phyloP scores from a whole-genome alignment of 106 monocot species.

The Dendrobium nobile region DNA sequence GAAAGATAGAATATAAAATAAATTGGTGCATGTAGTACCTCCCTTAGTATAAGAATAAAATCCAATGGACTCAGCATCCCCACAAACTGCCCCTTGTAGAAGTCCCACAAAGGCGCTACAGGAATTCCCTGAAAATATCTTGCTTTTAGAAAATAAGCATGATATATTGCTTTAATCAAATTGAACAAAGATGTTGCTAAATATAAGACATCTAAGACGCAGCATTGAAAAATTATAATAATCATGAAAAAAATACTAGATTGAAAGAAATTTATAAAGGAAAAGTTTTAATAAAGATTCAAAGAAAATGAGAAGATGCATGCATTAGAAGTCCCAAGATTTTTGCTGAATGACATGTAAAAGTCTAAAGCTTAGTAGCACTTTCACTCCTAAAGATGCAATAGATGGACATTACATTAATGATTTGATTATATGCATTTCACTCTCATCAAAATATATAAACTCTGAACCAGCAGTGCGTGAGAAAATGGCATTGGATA shows the following conservation, averaged over 20 bases:
- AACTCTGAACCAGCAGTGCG: neutral
- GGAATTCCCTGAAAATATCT: constrained; percentile 59
- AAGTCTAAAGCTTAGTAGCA: neutral
- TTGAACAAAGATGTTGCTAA: neutral
- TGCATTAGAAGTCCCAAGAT: neutral
- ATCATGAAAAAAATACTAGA: neutral
- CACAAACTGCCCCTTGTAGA: constrained; percentile 60
- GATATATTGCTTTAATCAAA: neutral
- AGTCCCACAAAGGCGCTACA: constrained; percentile 92
- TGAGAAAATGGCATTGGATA: neutral
- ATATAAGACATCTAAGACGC: neutral
- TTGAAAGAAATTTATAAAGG: neutral
- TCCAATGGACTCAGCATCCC: constrained; percentile 85
- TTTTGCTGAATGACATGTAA: neutral
- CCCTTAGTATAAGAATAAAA: constrained; percentile 89
- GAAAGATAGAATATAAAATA: neutral
- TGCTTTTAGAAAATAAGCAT: constrained; percentile 2
- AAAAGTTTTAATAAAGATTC: neutral
- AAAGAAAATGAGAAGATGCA: neutral
- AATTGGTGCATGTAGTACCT: constrained; percentile 28
- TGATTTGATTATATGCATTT: neutral
- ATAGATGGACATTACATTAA: neutral
- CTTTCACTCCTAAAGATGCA: neutral
- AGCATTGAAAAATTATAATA: neutral
- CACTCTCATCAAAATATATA: neutral